Evolutionary conservation across 208 protist genomes (phyloP).

Genomic region (Wallacemonas sp.): DNA sequence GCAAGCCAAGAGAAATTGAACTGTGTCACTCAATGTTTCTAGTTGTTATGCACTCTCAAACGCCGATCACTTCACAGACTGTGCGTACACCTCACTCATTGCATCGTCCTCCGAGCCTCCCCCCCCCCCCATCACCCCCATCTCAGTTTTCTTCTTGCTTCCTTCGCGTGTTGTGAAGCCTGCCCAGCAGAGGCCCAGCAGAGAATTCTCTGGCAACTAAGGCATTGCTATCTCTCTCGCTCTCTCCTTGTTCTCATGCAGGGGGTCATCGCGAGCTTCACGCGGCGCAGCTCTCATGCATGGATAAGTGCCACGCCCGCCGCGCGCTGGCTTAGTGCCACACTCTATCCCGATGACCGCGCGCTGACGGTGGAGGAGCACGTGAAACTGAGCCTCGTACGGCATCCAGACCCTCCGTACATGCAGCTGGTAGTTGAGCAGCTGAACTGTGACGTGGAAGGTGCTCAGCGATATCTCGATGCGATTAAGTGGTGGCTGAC

Average conservation of each 20-base stretch:
- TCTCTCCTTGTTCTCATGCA: neutral
- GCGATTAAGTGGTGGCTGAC: neutral
- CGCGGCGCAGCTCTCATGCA: neutral
- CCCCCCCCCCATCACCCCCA: no score
- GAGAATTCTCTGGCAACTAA: no score
- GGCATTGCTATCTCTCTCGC: no score
- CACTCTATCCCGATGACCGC: neutral
- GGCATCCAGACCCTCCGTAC: neutral
- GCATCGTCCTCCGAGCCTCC: no score
- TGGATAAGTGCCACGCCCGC: slow-evolving; percentile 5
- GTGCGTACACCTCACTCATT: no score
- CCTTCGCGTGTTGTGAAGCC: no score
- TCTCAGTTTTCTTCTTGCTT: no score
- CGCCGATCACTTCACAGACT: no score
- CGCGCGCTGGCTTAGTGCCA: neutral
- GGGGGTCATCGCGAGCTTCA: slow-evolving; percentile 4
- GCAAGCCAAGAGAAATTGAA: no score
- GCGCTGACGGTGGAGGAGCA: neutral
- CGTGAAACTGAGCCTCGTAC: neutral
- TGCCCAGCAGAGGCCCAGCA: no score
- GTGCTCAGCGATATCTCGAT: slow-evolving; percentile 1
- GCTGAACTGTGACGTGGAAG: neutral
- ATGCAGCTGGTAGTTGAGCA: neutral
- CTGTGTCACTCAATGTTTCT: no score
- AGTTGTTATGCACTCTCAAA: no score